Percentiles rank a stretch among this genome's conserved stretches.
These are phyloP conservation scores for barrel medic (Medicago truncatula) DNA, from an alignment of 306 rosid genomes.

Conservation along the genomic window DNA sequence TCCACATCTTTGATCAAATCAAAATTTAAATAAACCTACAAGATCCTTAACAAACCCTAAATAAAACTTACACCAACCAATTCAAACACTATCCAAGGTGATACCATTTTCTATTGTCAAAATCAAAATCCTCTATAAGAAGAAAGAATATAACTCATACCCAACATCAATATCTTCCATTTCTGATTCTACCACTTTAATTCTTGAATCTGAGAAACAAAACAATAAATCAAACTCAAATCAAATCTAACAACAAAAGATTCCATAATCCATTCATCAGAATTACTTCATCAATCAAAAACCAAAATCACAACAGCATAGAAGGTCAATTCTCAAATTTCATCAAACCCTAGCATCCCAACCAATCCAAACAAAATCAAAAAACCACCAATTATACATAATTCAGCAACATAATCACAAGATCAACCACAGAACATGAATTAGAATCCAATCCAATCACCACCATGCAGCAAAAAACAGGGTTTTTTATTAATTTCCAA, in stretches of 20 bases:
- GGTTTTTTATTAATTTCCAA: constrained; percentile 1
- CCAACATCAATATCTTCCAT: constrained; percentile 40
- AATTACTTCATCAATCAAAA: constrained; percentile 30
- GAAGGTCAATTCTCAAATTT: constrained; percentile 39
- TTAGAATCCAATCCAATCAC: constrained; percentile 30
- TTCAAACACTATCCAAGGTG: constrained; percentile 39
- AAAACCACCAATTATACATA: constrained; percentile 40
- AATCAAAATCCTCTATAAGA: constrained; percentile 32
- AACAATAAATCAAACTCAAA: constrained; percentile 37
- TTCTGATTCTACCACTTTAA: constrained; percentile 24
- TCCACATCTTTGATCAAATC: constrained; percentile 36
- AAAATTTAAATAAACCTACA: constrained; percentile 36
- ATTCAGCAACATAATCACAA: constrained; percentile 47
- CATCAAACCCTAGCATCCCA: constrained; percentile 41
- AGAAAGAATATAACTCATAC: constrained; percentile 37
- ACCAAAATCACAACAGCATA: constrained; percentile 13
- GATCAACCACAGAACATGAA: constrained; percentile 40
- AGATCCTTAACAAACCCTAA: constrained; percentile 43
- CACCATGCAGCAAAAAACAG: constrained; percentile 44
- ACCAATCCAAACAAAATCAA: constrained; percentile 29
- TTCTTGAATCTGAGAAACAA: constrained; percentile 42
- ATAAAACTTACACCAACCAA: constrained; percentile 40
- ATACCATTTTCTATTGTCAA: constrained; percentile 32
- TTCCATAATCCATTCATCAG: constrained; percentile 33
- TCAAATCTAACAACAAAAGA: constrained; percentile 19